Evolutionary conservation across 495 filamentous ascomycete species (phyloP), one percentile per base, ranked within the genome.

Genomic region (Aspergillus carlsbadensis): DNA sequence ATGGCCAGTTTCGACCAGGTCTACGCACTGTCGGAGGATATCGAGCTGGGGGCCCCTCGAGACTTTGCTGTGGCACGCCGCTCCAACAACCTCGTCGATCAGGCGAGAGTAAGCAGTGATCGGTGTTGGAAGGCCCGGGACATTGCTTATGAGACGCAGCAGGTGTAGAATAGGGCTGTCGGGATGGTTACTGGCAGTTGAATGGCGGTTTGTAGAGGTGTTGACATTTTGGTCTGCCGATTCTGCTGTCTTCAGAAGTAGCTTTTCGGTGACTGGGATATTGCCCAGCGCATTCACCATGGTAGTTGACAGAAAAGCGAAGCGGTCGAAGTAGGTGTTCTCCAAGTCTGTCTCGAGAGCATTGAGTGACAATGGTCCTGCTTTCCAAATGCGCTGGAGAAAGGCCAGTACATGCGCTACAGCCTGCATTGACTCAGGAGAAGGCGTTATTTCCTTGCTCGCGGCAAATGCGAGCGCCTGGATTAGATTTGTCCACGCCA

Each of bases 371-470:
- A 64, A 33, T 2, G 71, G 74, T 1, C 71, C 71, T 11, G 54
- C 55, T 33, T 68, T 71, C 90, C 93, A 96, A 3, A 92, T 71
- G 13, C 76, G 81, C 49, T 84, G 81, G 10, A 96, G 67, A 18
- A 88, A 60, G 24, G 81, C 81, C 51, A 94, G 76, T 20, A 91
- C 73, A 45, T 84, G 79, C 10, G 90, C 85, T 43, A 96, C 79
- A 40, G 91, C 90, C 46, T 85, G 78, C 72, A 89, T 89, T 5
- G 89, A 86, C 53, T 98, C 92, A 20, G 80, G 80, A 0, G 90
- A 90, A 11, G 92, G 87, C 60, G 91, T 96, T 52, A 98, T 86
- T 65, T 98, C 94, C 70, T 95, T 94, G 40, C 80, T 86, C 6
- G 89, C 89, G 0, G 94, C 92, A 48, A 86, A 80, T 4, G 86